Evolutionary conservation across 2,329 filamentous ascomycete species (phyloP), one percentile per base, ranked within the genome.

Genomic region (Penicillium sp.): DNA sequence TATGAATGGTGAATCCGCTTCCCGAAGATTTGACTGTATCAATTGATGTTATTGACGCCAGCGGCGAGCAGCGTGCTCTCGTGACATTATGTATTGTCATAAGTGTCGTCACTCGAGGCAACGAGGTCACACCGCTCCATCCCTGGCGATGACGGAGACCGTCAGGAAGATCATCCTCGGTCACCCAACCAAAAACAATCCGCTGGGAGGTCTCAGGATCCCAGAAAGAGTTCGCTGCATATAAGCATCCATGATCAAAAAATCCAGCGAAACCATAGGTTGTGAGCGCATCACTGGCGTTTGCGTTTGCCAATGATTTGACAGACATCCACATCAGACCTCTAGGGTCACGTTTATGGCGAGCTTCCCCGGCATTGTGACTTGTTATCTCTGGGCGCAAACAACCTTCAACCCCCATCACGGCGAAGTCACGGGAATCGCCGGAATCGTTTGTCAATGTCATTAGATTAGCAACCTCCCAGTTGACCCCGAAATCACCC

Each of bases 401-500:
- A 50, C 74, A 73, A 3, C 80, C 80, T 61, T 83, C 81, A 0
- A 77, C 72, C 1, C 80, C 78, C 63, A 80, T 75, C 0, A 82
- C 68, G 23, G 82, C 59, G 50, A 83, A 79, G 31, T 80, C 70
- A 39, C 64, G 67, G 11, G 68, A 68, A 1, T 54, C 57, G 3
- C 62, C 62, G 9, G 71, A 64, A 1, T 69, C 63, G 16, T 78
- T 73, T 1, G 55, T 62, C 16, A 83, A 67, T 0, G 76, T 78
- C 61, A 78, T 67, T 46, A 82, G 75, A 60, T 80, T 82, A 23
- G 74, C 76, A 10, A 79, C 78, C 60, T 83, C 81, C 80, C 80
- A 83, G 51, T 84, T 84, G 10, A 77, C 70, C 0, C 81, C 81
- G 11, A 81, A 71, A 45, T 83, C 79, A 3, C 81, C 79, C 0